A percentile compares a stretch with the other conserved stretches of the same genome.
phyloP scores from a whole-genome alignment of 371 early-diverging fungal species.

The Apophysomyces sp. region DNA sequence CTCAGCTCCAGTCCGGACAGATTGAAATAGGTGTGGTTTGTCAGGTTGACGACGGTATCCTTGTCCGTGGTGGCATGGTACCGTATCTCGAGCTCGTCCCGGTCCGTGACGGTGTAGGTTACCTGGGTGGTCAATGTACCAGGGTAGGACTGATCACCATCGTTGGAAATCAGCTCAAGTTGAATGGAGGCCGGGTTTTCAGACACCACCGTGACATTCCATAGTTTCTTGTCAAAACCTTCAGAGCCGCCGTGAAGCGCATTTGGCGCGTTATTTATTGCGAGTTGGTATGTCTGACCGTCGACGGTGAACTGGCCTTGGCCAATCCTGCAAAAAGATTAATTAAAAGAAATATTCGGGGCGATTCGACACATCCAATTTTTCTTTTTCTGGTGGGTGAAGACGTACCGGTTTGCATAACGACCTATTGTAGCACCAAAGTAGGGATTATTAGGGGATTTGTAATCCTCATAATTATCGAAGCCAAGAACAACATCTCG shows the following conservation, averaged over 20 bases:
- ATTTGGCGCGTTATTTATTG: slow-evolving; percentile 43
- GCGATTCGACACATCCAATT: background rate
- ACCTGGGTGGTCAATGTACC: slow-evolving; percentile 37
- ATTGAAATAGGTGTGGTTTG: slow-evolving; percentile 50
- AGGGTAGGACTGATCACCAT: slow-evolving; percentile 50
- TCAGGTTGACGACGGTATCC: slow-evolving; percentile 35
- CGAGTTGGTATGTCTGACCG: slow-evolving; percentile 29
- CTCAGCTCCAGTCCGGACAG: slow-evolving; percentile 47
- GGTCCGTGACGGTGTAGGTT: slow-evolving; percentile 43
- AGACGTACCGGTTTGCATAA: slow-evolving; percentile 52
- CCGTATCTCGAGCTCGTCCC: slow-evolving; percentile 29
- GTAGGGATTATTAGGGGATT: slow-evolving; percentile 37
- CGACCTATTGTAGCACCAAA: slow-evolving; percentile 52
- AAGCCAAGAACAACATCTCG: slow-evolving; percentile 49
- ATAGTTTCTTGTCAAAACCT: slow-evolving; percentile 46
- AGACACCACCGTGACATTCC: slow-evolving; percentile 38
- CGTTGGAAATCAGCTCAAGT: slow-evolving; percentile 43
- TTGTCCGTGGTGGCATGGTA: slow-evolving; percentile 39
- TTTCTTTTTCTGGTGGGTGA: background rate
- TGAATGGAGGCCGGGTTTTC: slow-evolving; percentile 40
- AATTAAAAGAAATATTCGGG: background rate
- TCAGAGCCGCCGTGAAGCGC: slow-evolving; percentile 46
- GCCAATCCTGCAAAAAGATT: slow-evolving; percentile 26
- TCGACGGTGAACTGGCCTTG: slow-evolving; percentile 43
- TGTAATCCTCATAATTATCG: slow-evolving; percentile 43